phyloP scores from a whole-genome alignment of 2,329 filamentous ascomycete species.

The Coleophoma crateriformis region DNA sequence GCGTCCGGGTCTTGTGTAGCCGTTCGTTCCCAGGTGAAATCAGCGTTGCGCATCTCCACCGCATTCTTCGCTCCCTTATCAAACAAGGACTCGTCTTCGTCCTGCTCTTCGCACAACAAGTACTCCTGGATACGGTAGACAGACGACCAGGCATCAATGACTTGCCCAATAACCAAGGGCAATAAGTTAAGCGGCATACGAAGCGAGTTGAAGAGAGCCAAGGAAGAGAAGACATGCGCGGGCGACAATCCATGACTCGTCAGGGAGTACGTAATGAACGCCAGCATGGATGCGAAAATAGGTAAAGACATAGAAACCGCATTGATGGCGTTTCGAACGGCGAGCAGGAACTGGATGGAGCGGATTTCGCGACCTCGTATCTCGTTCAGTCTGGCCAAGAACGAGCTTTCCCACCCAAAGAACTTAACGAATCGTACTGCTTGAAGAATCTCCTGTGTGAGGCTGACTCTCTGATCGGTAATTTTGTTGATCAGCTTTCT shows the following conservation, averaged over 20 bases:
- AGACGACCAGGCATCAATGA: slow-evolving; percentile 80
- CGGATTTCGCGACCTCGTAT: slow-evolving; percentile 53
- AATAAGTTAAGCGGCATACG: slow-evolving; percentile 82
- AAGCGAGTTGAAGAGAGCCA: slow-evolving; percentile 85
- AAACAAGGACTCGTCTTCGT: slow-evolving; percentile 67
- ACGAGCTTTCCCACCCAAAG: slow-evolving; percentile 61
- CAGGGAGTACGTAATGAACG: slow-evolving; percentile 75
- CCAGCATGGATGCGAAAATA: slow-evolving; percentile 86
- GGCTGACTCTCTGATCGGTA: slow-evolving; percentile 57
- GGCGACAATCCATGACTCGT: slow-evolving; percentile 62
- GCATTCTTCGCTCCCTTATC: slow-evolving; percentile 63
- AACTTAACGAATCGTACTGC: slow-evolving; percentile 63
- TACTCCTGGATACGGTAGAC: slow-evolving; percentile 80
- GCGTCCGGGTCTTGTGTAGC: slow-evolving; percentile 45
- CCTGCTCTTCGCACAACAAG: slow-evolving; percentile 72
- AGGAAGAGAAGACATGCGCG: slow-evolving; percentile 78
- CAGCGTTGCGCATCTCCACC: slow-evolving; percentile 1
- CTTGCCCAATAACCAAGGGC: slow-evolving; percentile 77
- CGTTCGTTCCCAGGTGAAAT: slow-evolving; percentile 5
- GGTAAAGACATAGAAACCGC: slow-evolving; percentile 68
- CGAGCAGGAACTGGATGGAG: slow-evolving; percentile 71
- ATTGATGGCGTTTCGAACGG: slow-evolving; percentile 57
- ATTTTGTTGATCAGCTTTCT: slow-evolving; percentile 69
- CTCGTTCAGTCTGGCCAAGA: slow-evolving; percentile 50
- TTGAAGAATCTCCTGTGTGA: slow-evolving; percentile 60